phyloP scores from a whole-genome alignment of 108 stramenopile species.

The Mayamaea pseudoterrestris region DNA sequence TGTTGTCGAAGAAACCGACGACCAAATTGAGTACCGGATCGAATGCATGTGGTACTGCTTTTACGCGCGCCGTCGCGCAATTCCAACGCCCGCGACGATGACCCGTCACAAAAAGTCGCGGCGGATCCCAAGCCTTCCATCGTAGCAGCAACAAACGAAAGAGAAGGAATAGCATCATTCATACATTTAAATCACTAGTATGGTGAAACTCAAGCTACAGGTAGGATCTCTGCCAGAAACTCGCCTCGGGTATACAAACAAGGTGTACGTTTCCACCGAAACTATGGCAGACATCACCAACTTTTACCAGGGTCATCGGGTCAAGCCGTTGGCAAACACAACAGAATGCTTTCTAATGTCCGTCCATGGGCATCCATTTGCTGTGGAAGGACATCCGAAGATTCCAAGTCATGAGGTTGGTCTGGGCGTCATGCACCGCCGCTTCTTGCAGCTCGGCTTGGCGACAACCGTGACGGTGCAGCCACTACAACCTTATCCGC shows the following conservation, averaged over 20 bases:
- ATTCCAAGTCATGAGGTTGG: constrained; percentile 62
- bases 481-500: constrained; percentile 41
- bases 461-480: constrained; percentile 34
- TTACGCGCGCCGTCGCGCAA: too few relatives aligned
- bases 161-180: too few relatives aligned
- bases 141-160: too few relatives aligned
- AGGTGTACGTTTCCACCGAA: constrained; percentile 58
- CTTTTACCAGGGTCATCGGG: constrained; percentile 20
- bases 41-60: too few relatives aligned
- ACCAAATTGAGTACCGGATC: too few relatives aligned
- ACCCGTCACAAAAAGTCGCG: too few relatives aligned
- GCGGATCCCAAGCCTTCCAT: too few relatives aligned
- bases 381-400: constrained; percentile 47
- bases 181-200: too few relatives aligned
- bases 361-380: constrained; percentile 56
- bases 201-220: constrained; percentile 32
- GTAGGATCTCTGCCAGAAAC: constrained; percentile 80
- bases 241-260: constrained; percentile 74
- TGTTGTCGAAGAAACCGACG: too few relatives aligned
- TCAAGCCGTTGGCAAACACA: constrained; percentile 14
- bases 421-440: constrained; percentile 76
- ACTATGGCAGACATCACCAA: constrained; percentile 26
- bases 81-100: too few relatives aligned
- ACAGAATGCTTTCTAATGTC: constrained; percentile 26
- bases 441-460: constrained; percentile 47